Evolutionary conservation across 352 stramenopile genomes (phyloP).

Genomic region (Globisporangium alternatum): DNA sequence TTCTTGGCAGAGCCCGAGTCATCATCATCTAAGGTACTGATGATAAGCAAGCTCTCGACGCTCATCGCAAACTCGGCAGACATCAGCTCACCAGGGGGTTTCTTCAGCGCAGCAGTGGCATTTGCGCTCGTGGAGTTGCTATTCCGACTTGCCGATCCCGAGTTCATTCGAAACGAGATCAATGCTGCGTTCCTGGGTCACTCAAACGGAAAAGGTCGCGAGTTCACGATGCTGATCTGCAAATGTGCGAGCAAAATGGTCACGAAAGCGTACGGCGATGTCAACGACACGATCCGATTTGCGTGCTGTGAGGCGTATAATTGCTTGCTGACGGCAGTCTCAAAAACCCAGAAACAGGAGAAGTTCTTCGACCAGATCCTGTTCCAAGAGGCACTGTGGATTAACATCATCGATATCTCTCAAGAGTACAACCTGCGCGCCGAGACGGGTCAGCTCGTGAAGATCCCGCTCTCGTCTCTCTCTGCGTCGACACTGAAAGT

Average conservation of each 20-base stretch:
- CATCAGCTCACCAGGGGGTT: constrained; percentile 25
- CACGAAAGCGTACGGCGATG: constrained; percentile 38
- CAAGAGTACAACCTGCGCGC: constrained; percentile 39
- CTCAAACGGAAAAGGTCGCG: constrained; percentile 65
- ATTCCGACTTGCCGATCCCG: constrained; percentile 58
- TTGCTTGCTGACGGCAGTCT: constrained; percentile 73
- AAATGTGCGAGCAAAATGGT: constrained; percentile 80
- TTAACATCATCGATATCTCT: constrained; percentile 57
- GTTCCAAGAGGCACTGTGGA: constrained; percentile 69
- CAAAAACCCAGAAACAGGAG: constrained; percentile 80
- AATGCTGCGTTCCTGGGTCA: constrained; percentile 73
- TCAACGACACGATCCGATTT: constrained; percentile 40
- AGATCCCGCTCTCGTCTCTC: constrained; percentile 52
- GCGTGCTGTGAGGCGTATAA: constrained; percentile 65
- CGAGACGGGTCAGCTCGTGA: constrained; percentile 52
- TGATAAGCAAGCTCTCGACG: constrained; percentile 50
- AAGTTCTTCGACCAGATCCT: constrained; percentile 87
- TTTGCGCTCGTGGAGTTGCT: constrained; percentile 66
- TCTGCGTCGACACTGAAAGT: constrained; percentile 34
- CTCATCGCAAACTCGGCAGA: constrained; percentile 58
- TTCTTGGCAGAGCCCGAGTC: constrained; percentile 35
- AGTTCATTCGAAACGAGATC: constrained; percentile 60
- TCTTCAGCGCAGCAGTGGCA: constrained; percentile 53
- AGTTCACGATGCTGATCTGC: constrained; percentile 85
- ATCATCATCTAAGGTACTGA: constrained; percentile 22